Evolutionary conservation across 139 green algal genomes (phyloP).

Genomic region (Chlamydomonas schloesseri): DNA sequence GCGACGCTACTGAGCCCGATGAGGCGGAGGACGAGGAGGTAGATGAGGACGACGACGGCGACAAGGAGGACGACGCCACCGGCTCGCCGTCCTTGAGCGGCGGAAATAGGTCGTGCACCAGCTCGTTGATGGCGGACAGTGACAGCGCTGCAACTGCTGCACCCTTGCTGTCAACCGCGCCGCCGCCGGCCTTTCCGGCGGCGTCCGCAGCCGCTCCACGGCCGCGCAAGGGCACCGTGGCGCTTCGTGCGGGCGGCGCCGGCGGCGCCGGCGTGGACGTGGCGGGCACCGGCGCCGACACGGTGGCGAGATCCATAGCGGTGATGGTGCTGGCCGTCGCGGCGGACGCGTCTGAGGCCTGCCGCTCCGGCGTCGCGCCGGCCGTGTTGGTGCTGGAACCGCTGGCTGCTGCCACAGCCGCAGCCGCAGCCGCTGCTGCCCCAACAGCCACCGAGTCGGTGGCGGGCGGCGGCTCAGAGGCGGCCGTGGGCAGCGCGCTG

Average conservation of each 20-base stretch:
- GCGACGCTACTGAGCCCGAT: background rate
- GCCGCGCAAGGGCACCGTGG: background rate
- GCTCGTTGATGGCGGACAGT: conserved; percentile 74
- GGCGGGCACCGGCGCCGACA: background rate
- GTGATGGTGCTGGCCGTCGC: background rate
- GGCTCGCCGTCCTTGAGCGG: conserved; percentile 36
- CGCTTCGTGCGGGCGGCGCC: background rate
- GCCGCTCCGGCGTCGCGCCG: too few relatives aligned
- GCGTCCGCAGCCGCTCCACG: background rate
- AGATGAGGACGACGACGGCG: background rate
- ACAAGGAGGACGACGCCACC: background rate
- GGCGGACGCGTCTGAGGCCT: background rate
- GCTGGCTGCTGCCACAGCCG: too few relatives aligned
- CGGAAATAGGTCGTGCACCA: conserved; percentile 85
- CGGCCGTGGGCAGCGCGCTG: background rate
- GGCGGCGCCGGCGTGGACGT: background rate
- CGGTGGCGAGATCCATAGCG: background rate
- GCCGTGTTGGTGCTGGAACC: too few relatives aligned
- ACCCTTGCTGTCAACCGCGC: conserved; percentile 40
- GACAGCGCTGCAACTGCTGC: conserved; percentile 50
- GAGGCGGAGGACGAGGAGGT: background rate
- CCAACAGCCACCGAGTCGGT: too few relatives aligned
- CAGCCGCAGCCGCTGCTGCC: too few relatives aligned
- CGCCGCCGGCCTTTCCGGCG: background rate
- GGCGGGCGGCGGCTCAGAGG: too few relatives aligned